These are phyloP conservation scores for Penicillium lividum DNA, from an alignment of 495 filamentous ascomycete species.

Conservation along the genomic window DNA sequence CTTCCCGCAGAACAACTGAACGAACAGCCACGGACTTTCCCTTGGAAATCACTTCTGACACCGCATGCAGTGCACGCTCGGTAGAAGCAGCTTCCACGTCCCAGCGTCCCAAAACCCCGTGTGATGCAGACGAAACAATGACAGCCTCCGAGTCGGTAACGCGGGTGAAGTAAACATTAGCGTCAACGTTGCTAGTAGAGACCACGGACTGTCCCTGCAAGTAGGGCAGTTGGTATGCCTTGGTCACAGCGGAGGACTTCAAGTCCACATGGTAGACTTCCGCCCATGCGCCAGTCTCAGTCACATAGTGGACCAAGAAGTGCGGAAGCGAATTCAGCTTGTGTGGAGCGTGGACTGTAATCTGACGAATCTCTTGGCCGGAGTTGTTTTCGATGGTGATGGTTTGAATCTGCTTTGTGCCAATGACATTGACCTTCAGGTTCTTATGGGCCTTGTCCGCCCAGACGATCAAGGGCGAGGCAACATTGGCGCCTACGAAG, in stretches of 20 bases:
- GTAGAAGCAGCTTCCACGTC: slow-evolving; percentile 46
- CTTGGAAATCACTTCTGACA: slow-evolving; percentile 79
- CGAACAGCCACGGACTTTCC: slow-evolving; percentile 70
- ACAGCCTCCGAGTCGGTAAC: slow-evolving; percentile 69
- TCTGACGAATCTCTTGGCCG: slow-evolving; percentile 61
- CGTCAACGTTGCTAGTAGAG: slow-evolving; percentile 71
- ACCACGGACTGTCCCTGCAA: slow-evolving; percentile 70
- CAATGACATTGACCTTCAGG: slow-evolving; percentile 79
- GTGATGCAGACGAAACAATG: slow-evolving; percentile 73
- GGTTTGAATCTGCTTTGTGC: slow-evolving; percentile 60
- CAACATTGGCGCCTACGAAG: slow-evolving; percentile 81
- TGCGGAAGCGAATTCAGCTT: slow-evolving; percentile 69
- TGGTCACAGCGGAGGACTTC: slow-evolving; percentile 60
- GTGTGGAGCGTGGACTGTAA: slow-evolving; percentile 73
- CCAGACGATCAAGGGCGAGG: slow-evolving; percentile 80
- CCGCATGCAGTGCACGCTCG: slow-evolving; percentile 59
- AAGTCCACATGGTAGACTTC: slow-evolving; percentile 84
- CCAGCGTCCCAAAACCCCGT: slow-evolving; percentile 75
- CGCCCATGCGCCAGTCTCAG: slow-evolving; percentile 69
- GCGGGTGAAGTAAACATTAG: slow-evolving; percentile 86
- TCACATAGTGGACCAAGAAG: slow-evolving; percentile 83
- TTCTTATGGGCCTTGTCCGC: slow-evolving; percentile 65
- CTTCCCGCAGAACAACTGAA: slow-evolving; percentile 66
- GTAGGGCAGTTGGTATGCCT: slow-evolving; percentile 74
- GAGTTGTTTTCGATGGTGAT: slow-evolving; percentile 52